These are phyloP conservation scores for Raphidocelis subcapitata DNA, from an alignment of 139 green algal genomes.

Conservation along the genomic window DNA sequence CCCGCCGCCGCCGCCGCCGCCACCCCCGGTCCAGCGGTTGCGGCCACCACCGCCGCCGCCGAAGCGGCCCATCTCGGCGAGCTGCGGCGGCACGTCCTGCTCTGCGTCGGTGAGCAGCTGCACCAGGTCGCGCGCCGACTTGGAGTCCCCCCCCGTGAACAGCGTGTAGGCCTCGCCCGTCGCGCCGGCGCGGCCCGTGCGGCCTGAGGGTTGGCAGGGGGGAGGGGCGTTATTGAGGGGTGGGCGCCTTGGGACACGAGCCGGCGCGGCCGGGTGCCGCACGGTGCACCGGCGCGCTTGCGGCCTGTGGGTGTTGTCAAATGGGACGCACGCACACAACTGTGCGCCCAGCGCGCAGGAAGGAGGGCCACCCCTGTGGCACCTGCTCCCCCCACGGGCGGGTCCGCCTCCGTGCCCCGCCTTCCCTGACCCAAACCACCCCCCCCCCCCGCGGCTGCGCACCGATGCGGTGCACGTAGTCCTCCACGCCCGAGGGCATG, in stretches of 20 bases:
- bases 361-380: too few species aligned
- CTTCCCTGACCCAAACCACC: too few species aligned
- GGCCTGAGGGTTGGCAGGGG: constrained; percentile 50
- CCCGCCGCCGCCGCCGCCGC: constrained; percentile 36
- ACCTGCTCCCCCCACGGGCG: too few species aligned
- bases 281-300: too few species aligned
- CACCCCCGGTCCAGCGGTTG: constrained; percentile 42
- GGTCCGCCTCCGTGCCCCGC: too few species aligned
- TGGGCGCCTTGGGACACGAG: too few species aligned
- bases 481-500: constrained; percentile 72
- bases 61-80: constrained; percentile 48
- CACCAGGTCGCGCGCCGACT: constrained; percentile 68
- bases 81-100: constrained; percentile 55
- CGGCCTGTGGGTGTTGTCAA: too few species aligned
- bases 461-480: constrained; percentile 86
- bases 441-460: too few species aligned
- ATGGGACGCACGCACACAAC: too few species aligned
- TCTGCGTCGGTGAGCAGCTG: constrained; percentile 59
- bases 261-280: too few species aligned
- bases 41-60: constrained; percentile 37
- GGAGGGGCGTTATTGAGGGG: too few species aligned
- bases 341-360: too few species aligned
- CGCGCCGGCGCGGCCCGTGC: constrained; percentile 83
- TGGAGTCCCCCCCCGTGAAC: constrained; percentile 66
- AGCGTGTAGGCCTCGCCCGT: constrained; percentile 81